These are phyloP conservation scores for Triadica sebifera DNA, from an alignment of 345 rosid genomes.

Conservation along the genomic window DNA sequence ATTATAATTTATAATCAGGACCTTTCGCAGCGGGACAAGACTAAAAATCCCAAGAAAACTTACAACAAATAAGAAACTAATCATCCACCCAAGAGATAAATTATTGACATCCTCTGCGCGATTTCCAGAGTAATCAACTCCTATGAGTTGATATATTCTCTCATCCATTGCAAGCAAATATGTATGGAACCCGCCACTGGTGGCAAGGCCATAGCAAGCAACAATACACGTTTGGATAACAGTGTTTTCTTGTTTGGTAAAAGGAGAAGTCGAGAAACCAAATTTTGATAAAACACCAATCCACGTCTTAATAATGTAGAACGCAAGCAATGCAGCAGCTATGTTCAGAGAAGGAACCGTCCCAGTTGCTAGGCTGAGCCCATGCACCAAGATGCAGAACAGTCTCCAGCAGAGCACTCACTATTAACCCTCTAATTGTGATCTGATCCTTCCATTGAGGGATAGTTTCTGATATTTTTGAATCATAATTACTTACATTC, in stretches of 20 bases:
- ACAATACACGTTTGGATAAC: slow-evolving; percentile 13
- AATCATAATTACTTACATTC: neutral
- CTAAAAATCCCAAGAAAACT: slow-evolving; percentile 15
- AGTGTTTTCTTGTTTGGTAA: slow-evolving; percentile 9
- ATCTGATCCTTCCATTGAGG: slow-evolving; percentile 13
- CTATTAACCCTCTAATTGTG: slow-evolving; percentile 7
- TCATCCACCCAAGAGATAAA: slow-evolving; percentile 9
- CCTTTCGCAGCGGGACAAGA: slow-evolving; percentile 7
- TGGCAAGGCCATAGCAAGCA: slow-evolving; percentile 9
- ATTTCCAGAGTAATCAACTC: slow-evolving; percentile 12
- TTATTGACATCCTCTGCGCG: slow-evolving; percentile 2
- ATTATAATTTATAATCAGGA: slow-evolving; percentile 7
- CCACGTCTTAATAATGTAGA: slow-evolving; percentile 3
- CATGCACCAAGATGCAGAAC: slow-evolving; percentile 6
- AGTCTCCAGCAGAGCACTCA: slow-evolving; percentile 9
- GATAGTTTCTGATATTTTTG: neutral
- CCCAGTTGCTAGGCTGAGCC: slow-evolving; percentile 5
- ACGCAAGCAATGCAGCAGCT: slow-evolving; percentile 12
- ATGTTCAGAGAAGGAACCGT: slow-evolving; percentile 1
- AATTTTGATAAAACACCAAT: neutral
- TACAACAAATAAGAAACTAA: slow-evolving; percentile 14
- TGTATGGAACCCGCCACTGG: slow-evolving; percentile 3
- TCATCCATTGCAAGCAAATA: slow-evolving; percentile 17
- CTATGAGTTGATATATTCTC: neutral
- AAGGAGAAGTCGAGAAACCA: neutral